A percentile compares a stretch with the other conserved stretches of the same genome.
Conservation (phyloP, 768 basidiomycete genomes). For the Leccinum arenicola region DNA sequence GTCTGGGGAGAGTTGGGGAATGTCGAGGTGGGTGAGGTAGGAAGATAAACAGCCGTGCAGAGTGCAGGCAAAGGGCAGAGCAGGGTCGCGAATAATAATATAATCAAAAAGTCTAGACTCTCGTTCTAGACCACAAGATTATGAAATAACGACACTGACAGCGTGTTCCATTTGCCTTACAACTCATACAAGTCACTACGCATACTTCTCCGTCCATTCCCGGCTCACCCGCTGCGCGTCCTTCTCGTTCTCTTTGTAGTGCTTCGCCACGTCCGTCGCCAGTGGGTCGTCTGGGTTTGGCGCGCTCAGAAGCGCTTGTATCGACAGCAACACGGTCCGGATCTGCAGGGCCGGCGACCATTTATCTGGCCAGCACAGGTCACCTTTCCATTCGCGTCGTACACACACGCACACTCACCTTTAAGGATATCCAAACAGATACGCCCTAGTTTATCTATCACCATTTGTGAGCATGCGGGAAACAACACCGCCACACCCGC, state of each 20-base stretch:
- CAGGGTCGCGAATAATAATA: conserved; percentile 17
- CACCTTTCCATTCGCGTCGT: not conserved
- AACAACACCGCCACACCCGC: conserved; percentile 12
- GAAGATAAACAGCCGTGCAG: not conserved
- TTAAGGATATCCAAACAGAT: conserved; percentile 99
- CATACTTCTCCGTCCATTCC: conserved; percentile 95
- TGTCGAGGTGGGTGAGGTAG: conserved; percentile 4
- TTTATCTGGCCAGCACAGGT: conserved; percentile 61
- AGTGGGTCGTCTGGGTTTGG: conserved; percentile 97
- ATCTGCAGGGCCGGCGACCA: conserved; percentile 99
- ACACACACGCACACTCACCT: conserved; percentile 46
- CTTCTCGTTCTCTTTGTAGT: conserved; percentile 97
- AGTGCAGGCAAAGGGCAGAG: conserved; percentile 11
- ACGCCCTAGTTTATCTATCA: conserved; percentile 91
- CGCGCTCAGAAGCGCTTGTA: conserved; percentile 94
- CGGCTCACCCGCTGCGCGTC: conserved; percentile 89
- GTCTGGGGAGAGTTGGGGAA: not conserved
- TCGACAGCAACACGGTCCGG: conserved; percentile 92
- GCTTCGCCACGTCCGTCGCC: conserved; percentile 93
- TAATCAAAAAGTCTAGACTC: conserved; percentile 22
- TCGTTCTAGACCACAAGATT: conserved; percentile 15
- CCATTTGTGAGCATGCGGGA: conserved; percentile 21
- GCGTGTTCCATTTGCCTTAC: conserved; percentile 3
- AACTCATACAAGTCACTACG: conserved; percentile 32
- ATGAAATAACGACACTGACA: conserved; percentile 10